phyloP scores from a whole-genome alignment of 1,284 basidiomycete species.

The Grifola frondosa region DNA sequence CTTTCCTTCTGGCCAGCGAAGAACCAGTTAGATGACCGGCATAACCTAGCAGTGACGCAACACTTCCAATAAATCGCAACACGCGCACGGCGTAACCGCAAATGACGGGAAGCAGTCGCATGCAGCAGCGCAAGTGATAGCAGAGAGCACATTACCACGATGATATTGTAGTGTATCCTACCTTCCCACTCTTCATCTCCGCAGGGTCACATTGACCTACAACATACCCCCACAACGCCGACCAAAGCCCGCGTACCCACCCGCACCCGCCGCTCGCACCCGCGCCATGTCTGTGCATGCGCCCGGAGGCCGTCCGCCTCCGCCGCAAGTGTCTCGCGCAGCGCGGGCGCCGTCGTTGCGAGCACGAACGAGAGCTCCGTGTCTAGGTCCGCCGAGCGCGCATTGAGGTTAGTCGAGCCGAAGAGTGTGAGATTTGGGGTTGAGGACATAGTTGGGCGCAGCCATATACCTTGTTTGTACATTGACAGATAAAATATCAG shows the following conservation, averaged over 20 bases:
- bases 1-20: too few relatives aligned
- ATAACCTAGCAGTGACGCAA: too few relatives aligned
- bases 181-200: not conserved
- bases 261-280: constrained; percentile 67
- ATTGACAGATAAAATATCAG: constrained; percentile 12
- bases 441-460: constrained; percentile 56
- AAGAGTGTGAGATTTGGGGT: constrained; percentile 81
- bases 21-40: too few relatives aligned
- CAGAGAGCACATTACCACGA: too few relatives aligned
- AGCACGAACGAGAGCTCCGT: constrained; percentile 92
- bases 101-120: not conserved
- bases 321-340: constrained; percentile 41
- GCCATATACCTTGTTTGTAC: constrained; percentile 73
- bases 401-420: constrained; percentile 95
- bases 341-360: constrained; percentile 54
- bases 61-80: too few relatives aligned
- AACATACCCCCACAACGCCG: constrained; percentile 69
- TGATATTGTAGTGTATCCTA: too few relatives aligned
- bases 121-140: not conserved
- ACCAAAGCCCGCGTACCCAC: constrained; percentile 69
- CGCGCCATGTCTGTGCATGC: constrained; percentile 55
- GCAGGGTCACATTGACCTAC: constrained; percentile 23
- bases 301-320: constrained; percentile 48
- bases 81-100: too few relatives aligned
- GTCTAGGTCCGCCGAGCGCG: constrained; percentile 88